Evolutionary conservation across 371 early-diverging fungal genomes (phyloP), one percentile per base, ranked within the genome.

Genomic region (Mortierella sp.): DNA sequence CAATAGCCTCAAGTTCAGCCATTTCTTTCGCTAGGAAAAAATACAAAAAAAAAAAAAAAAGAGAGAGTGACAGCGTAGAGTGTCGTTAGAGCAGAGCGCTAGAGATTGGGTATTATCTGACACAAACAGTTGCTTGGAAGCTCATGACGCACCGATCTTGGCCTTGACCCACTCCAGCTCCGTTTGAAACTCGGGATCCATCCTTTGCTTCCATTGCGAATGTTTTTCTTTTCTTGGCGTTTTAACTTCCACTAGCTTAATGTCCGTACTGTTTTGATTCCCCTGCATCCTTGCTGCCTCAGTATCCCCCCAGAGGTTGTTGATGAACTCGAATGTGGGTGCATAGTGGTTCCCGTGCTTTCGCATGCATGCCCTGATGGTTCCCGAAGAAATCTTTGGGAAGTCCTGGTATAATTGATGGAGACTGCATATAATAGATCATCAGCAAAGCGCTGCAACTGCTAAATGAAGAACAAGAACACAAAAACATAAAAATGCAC

Each of bases 361-460:
- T 8, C 42, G 30, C n/a, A 79, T 43, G 21, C 65, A 65, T 14
- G 55, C 24, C 12, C 59, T 50, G 34, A 79, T 79, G 6, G 71
- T 60, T 2, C 31, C 17, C 2, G 62, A 51, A 1, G 78, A 30
- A 17, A 72, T 23, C 43, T 34, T 48, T 7, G 73, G 79, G 14
- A 79, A 79, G 41, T 79, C 79, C 19, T 68, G 79, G n/a, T 44
- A 69, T 23, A 79, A 11, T 21, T 69, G 79, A 4, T 21, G 48
- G 6, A 64, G 57, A 24, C 79, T 79, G 48, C 6, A 43, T 5
- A 30, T 15, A 19, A 15, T 31, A 41, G 19, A 6, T 51, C 19
- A 51, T 19, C 32, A 23, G 28, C 27, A n/a, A 23, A 26, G 6
- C 9, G 27, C 8, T 27, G 27, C 8, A 49, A 8, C 49, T 50